Conservation (phyloP, 1,139 yeast genomes). For the Nakaseomyces glabratus region DNA sequence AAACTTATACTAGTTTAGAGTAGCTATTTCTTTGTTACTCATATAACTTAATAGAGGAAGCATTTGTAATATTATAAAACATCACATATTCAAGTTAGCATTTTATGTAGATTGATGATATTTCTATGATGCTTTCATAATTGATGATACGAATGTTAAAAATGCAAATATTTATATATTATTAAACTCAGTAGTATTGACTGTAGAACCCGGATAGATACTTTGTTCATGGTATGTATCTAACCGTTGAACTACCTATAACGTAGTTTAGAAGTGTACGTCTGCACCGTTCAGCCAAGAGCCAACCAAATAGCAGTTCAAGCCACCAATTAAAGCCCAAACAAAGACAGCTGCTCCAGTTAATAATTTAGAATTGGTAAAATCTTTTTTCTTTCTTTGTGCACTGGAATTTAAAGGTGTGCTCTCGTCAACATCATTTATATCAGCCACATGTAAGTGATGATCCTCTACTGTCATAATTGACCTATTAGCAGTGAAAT, state of each 20-base stretch:
- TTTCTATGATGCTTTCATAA: too few relatives aligned
- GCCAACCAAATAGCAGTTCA: slow-evolving; percentile 63
- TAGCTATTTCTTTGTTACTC: too few relatives aligned
- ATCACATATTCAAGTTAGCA: too few relatives aligned
- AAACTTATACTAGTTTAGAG: too few relatives aligned
- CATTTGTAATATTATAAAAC: too few relatives aligned
- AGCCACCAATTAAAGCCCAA: slow-evolving; percentile 62
- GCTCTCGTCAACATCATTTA: slow-evolving; percentile 15
- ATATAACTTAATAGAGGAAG: too few relatives aligned
- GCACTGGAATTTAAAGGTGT: slow-evolving; percentile 19
- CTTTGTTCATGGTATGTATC: not conserved
- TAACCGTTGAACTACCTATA: too few relatives aligned
- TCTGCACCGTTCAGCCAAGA: slow-evolving; percentile 67
- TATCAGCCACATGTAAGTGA: slow-evolving; percentile 15
- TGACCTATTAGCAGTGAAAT: slow-evolving; percentile 65
- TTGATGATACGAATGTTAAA: too few relatives aligned
- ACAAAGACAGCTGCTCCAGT: slow-evolving; percentile 49
- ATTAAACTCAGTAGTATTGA: too few relatives aligned
- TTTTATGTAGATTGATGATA: too few relatives aligned
- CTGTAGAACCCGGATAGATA: too few relatives aligned
- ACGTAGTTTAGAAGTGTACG: slow-evolving; percentile 37
- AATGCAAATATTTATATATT: too few relatives aligned
- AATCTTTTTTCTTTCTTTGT: slow-evolving; percentile 34
- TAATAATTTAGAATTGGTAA: slow-evolving; percentile 57
- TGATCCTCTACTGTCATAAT: slow-evolving; percentile 61